Conservation (phyloP, 2,329 filamentous ascomycete species). For the Colletotrichum echinochloae region DNA sequence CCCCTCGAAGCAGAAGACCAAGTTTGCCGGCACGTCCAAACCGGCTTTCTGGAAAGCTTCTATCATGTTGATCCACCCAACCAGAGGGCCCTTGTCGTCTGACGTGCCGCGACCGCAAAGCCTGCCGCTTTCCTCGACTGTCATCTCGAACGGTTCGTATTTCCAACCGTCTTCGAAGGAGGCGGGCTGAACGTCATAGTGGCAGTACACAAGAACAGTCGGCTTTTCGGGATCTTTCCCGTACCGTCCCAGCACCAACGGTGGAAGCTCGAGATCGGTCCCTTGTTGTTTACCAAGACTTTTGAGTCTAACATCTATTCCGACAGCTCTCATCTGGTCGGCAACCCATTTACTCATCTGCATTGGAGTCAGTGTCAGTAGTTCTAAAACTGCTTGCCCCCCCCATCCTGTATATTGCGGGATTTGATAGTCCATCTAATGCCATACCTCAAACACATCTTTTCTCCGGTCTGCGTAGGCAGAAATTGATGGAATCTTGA, state of each 20-base stretch:
- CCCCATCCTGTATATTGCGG: too few relatives aligned
- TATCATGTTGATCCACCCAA: conserved; percentile 98
- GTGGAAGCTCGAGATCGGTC: conserved; percentile 90
- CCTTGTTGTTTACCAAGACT: conserved; percentile 91
- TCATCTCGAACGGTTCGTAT: conserved; percentile 92
- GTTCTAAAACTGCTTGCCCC: too few relatives aligned
- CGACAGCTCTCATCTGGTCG: conserved; percentile 84
- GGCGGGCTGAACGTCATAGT: conserved; percentile 98
- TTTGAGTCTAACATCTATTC: conserved; percentile 87
- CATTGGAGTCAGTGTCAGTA: background rate
- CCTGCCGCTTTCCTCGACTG: conserved; percentile 87
- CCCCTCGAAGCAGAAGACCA: conserved; percentile 99
- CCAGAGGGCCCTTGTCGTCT: conserved; percentile 96
- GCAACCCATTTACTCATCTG: conserved; percentile 94
- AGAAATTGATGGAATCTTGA: conserved; percentile 95
- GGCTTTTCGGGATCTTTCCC: conserved; percentile 92
- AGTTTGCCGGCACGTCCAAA: conserved; percentile 94
- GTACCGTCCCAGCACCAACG: conserved; percentile 91
- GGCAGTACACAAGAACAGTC: conserved; percentile 95
- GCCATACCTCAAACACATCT: conserved; percentile 80
- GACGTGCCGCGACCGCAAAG: conserved; percentile 97
- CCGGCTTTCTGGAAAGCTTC: conserved; percentile 96
- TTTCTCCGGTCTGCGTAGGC: conserved; percentile 88
- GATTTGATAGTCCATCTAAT: background rate
- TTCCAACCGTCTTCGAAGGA: conserved; percentile 94